Evolutionary conservation across 768 basidiomycete species (phyloP).

Genomic region (Mycena alexandri): DNA sequence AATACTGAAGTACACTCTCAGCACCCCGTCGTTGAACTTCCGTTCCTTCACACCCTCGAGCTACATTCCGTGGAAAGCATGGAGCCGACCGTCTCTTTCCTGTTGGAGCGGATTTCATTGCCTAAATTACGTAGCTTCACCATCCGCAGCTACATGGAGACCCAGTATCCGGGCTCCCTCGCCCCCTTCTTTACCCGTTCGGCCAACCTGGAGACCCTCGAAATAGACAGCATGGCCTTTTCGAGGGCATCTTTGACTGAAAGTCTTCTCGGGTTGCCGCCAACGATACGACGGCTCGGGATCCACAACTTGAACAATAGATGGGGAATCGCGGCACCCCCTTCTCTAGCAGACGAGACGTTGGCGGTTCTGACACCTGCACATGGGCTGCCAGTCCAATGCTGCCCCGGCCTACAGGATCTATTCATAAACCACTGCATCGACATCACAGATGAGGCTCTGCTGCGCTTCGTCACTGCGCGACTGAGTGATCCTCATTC

Average conservation of each 20-base stretch:
- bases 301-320: background rate
- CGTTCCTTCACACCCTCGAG: background rate
- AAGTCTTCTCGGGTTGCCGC: no score
- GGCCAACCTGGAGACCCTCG: background rate
- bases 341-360: background rate
- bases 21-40: background rate
- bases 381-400: no score
- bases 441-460: no score
- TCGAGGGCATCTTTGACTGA: no score
- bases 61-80: background rate
- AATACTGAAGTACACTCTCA: no score
- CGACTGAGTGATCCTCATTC: background rate
- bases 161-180: background rate
- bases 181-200: background rate
- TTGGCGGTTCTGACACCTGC: background rate
- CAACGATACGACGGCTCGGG: background rate
- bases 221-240: background rate
- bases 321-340: background rate
- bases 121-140: background rate
- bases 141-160: background rate
- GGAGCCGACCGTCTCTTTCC: background rate
- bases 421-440: background rate
- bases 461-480: no score
- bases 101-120: background rate
- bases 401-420: no score